A percentile compares a stretch with the other conserved stretches of the same genome.
Evolutionary conservation across 768 basidiomycete genomes (phyloP).

Genomic region (Postia placenta): DNA sequence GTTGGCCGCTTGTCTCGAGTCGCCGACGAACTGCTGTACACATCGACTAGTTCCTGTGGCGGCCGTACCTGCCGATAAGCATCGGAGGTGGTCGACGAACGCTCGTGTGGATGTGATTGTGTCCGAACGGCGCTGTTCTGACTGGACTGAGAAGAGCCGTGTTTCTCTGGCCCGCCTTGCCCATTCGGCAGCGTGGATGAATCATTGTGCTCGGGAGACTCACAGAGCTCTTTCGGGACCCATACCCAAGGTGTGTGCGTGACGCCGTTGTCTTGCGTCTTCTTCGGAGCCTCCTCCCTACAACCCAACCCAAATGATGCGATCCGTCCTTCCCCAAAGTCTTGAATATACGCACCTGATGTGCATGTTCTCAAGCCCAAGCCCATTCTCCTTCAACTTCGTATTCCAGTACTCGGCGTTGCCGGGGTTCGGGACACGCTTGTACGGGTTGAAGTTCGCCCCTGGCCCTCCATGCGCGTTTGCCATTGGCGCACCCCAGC

Average conservation of each 20-base stretch:
- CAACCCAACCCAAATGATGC: not conserved
- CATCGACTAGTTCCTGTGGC: not conserved
- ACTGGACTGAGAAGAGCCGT: not conserved
- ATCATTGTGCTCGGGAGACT: constrained; percentile 12
- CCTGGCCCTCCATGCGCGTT: constrained; percentile 11
- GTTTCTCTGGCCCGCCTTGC: constrained; percentile 1
- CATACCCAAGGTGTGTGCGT: constrained; percentile 71
- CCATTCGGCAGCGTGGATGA: constrained; percentile 2
- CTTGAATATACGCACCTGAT: constrained; percentile 56
- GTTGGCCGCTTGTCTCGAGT: not conserved
- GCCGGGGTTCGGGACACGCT: constrained; percentile 52
- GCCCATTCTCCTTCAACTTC: constrained; percentile 51
- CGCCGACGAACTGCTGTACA: not conserved
- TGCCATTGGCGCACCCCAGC: constrained; percentile 20
- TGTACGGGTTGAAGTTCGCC: constrained; percentile 52
- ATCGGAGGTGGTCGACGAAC: not conserved
- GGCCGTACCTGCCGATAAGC: constrained; percentile 7
- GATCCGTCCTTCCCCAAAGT: no score
- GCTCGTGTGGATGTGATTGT: not conserved
- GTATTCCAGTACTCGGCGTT: constrained; percentile 63
- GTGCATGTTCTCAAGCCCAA: constrained; percentile 62
- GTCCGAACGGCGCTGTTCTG: not conserved
- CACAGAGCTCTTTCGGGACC: constrained; percentile 32
- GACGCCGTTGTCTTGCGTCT: constrained; percentile 24
- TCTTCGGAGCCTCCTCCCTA: constrained; percentile 11